Evolutionary conservation across 1,284 basidiomycete genomes (phyloP).

Genomic region (Inonotus hispidus): DNA sequence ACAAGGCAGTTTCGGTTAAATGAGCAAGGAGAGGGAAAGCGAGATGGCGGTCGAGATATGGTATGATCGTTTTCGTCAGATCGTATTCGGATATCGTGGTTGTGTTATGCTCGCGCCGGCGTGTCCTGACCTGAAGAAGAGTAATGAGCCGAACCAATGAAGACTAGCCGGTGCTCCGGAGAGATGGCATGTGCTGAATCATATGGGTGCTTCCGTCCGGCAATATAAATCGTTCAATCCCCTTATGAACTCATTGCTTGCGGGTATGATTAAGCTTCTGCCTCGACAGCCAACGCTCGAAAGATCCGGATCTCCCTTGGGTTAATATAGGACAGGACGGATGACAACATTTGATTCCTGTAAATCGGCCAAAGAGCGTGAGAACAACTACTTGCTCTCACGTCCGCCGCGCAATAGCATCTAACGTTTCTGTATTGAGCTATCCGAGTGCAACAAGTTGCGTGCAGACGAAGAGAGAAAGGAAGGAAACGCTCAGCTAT

Average conservation of each 20-base stretch:
- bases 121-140: no score
- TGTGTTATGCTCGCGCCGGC: neutral
- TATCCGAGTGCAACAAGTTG: neutral
- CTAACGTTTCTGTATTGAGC: neutral
- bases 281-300: neutral
- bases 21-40: conserved; percentile 89
- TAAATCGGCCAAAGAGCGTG: neutral
- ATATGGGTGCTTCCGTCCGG: neutral
- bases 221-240: neutral
- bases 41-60: conserved; percentile 92
- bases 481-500: neutral
- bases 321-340: neutral
- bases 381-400: neutral
- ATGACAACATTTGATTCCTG: neutral
- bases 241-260: neutral
- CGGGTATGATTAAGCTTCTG: neutral
- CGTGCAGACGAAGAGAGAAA: neutral
- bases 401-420: neutral
- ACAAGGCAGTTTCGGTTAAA: conserved; percentile 52
- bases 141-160: no score
- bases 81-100: conserved; percentile 76
- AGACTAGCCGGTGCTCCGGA: no score
- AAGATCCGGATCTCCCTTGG: neutral
- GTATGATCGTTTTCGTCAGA: conserved; percentile 87
- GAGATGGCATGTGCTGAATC: no score